A percentile compares a stretch with the other conserved stretches of the same genome.
phyloP scores from a whole-genome alignment of 257 asterid species.

The Plectranthus barbatus region DNA sequence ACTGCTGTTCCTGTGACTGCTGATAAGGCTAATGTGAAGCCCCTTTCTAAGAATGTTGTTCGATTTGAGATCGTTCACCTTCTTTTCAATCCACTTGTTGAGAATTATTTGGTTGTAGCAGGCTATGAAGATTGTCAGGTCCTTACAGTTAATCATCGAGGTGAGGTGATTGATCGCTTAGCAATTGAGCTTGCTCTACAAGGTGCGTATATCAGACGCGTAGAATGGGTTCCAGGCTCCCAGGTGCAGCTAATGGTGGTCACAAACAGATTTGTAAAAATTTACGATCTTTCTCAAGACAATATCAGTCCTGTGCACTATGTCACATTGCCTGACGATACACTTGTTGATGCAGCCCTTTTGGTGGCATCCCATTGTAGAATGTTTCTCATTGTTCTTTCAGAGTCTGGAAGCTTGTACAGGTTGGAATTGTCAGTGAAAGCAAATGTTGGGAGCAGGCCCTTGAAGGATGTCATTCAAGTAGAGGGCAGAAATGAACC shows the following conservation, averaged over 20 bases:
- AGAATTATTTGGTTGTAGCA: constrained; percentile 89
- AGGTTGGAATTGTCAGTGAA: constrained; percentile 75
- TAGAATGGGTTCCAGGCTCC: constrained; percentile 96
- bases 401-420: constrained; percentile 78
- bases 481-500: constrained; percentile 52
- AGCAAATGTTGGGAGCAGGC: constrained; percentile 79
- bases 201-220: constrained; percentile 88
- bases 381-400: constrained; percentile 65
- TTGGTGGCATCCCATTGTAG: constrained; percentile 73
- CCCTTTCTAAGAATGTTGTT: constrained; percentile 86
- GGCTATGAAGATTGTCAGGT: constrained; percentile 99
- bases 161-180: constrained; percentile 94
- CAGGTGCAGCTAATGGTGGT: constrained; percentile 98
- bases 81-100: constrained; percentile 71
- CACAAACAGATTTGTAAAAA: constrained; percentile 85
- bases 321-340: constrained; percentile 68
- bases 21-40: constrained; percentile 98
- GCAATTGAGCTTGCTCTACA: constrained; percentile 96
- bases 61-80: constrained; percentile 97
- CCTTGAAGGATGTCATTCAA: constrained; percentile 68
- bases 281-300: constrained; percentile 93
- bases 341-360: constrained; percentile 75
- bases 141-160: constrained; percentile 89
- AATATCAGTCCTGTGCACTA: constrained; percentile 92
- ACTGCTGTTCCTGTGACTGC: constrained; percentile 92